Percentiles rank a stretch among this genome's conserved stretches.
Conservation (phyloP, 106 monocot species). For the Phalaenopsis equestris region DNA sequence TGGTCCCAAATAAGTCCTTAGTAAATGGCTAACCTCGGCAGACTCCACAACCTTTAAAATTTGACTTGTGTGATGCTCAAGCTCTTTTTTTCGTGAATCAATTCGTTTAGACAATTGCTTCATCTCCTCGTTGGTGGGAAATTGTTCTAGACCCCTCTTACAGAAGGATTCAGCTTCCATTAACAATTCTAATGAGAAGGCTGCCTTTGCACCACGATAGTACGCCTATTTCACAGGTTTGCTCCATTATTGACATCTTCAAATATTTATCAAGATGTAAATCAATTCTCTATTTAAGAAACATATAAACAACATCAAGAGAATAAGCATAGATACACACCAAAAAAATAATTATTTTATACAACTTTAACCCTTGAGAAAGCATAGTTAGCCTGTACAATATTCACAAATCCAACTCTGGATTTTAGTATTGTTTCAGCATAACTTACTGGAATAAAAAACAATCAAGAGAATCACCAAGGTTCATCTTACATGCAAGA, state of each 20-base stretch:
- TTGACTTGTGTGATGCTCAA: slow-evolving; percentile 39
- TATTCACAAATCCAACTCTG: neutral
- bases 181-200: slow-evolving; percentile 51
- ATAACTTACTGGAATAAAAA: neutral
- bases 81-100: slow-evolving; percentile 29
- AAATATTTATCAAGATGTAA: neutral
- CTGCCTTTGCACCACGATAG: slow-evolving; percentile 90
- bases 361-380: neutral
- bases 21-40: slow-evolving; percentile 60
- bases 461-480: neutral
- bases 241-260: neutral
- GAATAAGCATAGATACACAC: neutral
- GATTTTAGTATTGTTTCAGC: slow-evolving; percentile 59
- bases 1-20: neutral
- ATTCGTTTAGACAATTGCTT: slow-evolving; percentile 55
- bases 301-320: neutral
- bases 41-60: slow-evolving; percentile 42
- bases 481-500: neutral
- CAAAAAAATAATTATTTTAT: neutral
- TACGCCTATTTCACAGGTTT: slow-evolving; percentile 44
- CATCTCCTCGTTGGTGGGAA: slow-evolving; percentile 67
- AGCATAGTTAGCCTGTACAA: neutral
- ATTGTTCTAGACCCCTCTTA: slow-evolving; percentile 53
- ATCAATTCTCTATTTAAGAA: neutral
- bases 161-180: slow-evolving; percentile 63